phyloP scores from a whole-genome alignment of 345 rosid species.

The Salix purpurea region DNA sequence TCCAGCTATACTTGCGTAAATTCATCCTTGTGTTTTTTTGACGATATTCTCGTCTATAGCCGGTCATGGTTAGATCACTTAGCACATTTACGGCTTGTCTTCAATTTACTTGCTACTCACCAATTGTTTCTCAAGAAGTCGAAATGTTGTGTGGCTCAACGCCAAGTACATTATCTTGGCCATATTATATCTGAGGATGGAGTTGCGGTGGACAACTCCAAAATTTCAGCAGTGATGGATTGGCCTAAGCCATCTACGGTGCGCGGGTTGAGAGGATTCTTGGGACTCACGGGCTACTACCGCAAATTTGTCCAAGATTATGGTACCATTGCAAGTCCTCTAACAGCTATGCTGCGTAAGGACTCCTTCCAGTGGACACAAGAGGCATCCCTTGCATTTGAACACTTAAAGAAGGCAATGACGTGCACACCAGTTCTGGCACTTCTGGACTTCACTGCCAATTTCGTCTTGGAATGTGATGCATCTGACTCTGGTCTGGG shows the following conservation, averaged over 20 bases:
- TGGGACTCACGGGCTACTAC: not conserved
- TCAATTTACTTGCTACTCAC: fast-evolving
- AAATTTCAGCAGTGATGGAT: not conserved
- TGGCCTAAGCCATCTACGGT: not conserved
- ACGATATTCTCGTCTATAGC: not conserved
- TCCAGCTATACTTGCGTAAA: not conserved
- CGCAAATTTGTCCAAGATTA: not conserved
- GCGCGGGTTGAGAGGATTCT: not conserved
- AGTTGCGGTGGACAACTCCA: fast-evolving
- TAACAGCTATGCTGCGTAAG: too few species aligned
- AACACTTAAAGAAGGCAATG: too few species aligned
- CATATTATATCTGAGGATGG: not conserved
- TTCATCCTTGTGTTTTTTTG: not conserved
- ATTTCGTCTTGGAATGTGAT: too few species aligned
- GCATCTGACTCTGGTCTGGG: too few species aligned
- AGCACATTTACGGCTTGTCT: fast-evolving
- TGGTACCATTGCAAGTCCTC: not conserved
- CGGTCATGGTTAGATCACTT: fast-evolving
- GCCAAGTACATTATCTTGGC: not conserved
- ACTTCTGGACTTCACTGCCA: too few species aligned
- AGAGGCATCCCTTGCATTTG: fast-evolving
- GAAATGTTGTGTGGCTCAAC: not conserved
- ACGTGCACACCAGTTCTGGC: too few species aligned
- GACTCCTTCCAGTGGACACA: too few species aligned
- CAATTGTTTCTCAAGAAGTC: not conserved